Percentiles rank a stretch among this genome's conserved stretches.
Conservation (phyloP, 129 eudicot species). For the Lactuca saligna region DNA sequence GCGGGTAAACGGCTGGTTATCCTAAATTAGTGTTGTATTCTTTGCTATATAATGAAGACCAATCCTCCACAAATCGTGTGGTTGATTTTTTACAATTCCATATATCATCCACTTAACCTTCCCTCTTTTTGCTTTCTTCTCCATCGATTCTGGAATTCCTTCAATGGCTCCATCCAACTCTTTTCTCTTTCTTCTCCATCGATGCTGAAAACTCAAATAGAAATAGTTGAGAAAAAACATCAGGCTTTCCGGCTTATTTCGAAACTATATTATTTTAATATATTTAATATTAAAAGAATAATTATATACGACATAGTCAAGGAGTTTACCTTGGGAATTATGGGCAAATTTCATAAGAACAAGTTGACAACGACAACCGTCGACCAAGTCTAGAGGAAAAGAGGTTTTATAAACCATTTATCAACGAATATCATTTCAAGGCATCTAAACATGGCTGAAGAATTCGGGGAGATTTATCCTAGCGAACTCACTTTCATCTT, state of each 20-base stretch:
- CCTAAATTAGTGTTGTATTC: no score
- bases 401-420: background rate
- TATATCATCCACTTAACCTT: no score
- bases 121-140: no score
- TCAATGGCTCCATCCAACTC: no score
- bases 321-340: background rate
- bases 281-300: no score
- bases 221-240: background rate
- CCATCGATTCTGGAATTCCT: no score
- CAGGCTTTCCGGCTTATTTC: background rate
- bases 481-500: constrained; percentile 8
- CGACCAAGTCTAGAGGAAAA: background rate
- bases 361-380: background rate
- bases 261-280: background rate
- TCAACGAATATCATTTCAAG: no score
- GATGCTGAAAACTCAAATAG: background rate
- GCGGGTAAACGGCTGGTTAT: no score
- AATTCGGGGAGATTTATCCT: constrained; percentile 15
- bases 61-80: no score
- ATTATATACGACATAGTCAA: background rate
- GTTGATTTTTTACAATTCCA: no score
- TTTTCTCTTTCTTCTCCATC: no score
- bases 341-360: background rate
- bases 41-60: no score
- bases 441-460: background rate